phyloP scores from a whole-genome alignment of 2,329 filamentous ascomycete species.

The Pleurostoma richardsiae region DNA sequence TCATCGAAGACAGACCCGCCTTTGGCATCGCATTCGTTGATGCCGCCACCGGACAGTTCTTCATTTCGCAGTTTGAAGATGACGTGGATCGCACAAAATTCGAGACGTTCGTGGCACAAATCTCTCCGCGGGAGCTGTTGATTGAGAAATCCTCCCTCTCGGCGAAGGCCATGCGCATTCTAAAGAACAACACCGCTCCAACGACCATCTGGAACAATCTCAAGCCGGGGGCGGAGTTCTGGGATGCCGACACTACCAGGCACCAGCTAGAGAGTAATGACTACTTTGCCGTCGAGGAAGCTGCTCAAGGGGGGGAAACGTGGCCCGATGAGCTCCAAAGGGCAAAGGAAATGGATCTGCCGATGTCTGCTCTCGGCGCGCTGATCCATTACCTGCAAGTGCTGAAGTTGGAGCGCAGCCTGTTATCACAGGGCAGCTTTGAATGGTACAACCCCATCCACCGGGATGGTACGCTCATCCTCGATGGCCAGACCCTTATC shows the following conservation, averaged over 20 bases:
- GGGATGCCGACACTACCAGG: conserved; percentile 76
- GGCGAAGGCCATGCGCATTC: conserved; percentile 81
- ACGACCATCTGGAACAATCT: conserved; percentile 95
- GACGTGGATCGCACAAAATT: conserved; percentile 94
- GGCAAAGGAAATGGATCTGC: conserved; percentile 69
- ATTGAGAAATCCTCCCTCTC: conserved; percentile 85
- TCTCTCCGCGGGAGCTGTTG: conserved; percentile 78
- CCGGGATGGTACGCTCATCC: conserved; percentile 82
- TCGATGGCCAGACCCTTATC: conserved; percentile 94
- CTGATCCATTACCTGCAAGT: conserved; percentile 80
- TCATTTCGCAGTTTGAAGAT: conserved; percentile 85
- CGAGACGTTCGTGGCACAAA: conserved; percentile 94
- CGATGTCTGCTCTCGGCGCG: conserved; percentile 89
- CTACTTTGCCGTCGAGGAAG: conserved; percentile 65
- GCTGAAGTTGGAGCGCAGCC: conserved; percentile 81
- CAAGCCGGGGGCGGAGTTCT: conserved; percentile 84
- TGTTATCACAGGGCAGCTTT: conserved; percentile 89
- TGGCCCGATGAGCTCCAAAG: conserved; percentile 77
- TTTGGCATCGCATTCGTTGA: conserved; percentile 95
- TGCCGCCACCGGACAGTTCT: conserved; percentile 92
- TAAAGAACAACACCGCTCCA: conserved; percentile 92
- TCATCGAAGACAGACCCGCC: conserved; percentile 67
- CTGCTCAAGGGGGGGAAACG: conserved; percentile 40
- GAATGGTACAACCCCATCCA: conserved; percentile 86
- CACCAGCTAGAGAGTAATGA: conserved; percentile 74